Conservation (phyloP, 179 eudicot genomes). For the Monotropa hypopitys region DNA sequence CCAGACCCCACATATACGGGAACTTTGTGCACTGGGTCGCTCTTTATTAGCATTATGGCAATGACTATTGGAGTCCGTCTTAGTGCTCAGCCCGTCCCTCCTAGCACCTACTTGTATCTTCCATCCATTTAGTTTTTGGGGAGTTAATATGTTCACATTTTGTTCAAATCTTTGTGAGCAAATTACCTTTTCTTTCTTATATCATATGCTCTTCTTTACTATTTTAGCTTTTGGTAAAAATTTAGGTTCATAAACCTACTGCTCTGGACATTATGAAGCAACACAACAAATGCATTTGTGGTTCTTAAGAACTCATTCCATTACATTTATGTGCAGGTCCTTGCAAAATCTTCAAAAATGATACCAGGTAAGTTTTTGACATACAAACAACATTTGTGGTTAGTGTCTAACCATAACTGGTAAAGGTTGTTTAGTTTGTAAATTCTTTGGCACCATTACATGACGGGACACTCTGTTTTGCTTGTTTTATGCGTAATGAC, state of each 20-base stretch:
- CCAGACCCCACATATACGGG: too few relatives aligned
- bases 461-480: not conserved
- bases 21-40: too few relatives aligned
- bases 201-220: not conserved
- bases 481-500: not conserved
- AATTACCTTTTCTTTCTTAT: slow-evolving; percentile 1
- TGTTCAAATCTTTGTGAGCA: not conserved
- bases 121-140: not conserved
- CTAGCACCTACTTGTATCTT: not conserved
- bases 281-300: not conserved
- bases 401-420: not conserved
- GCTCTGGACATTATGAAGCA: not conserved
- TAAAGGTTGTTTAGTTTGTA: not conserved
- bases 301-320: not conserved
- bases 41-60: too few relatives aligned
- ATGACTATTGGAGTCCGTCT: too few relatives aligned
- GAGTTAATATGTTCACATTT: not conserved
- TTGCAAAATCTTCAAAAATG: slow-evolving; percentile 98
- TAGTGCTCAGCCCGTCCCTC: not conserved
- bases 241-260: not conserved
- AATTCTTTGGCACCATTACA: not conserved
- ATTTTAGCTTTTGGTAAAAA: not conserved
- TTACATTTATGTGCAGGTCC: slow-evolving; percentile 42
- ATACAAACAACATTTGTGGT: not conserved
- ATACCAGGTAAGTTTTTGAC: slow-evolving; percentile 55